phyloP scores from a whole-genome alignment of 345 rosid species.

The Leavenworthia alabamica region DNA sequence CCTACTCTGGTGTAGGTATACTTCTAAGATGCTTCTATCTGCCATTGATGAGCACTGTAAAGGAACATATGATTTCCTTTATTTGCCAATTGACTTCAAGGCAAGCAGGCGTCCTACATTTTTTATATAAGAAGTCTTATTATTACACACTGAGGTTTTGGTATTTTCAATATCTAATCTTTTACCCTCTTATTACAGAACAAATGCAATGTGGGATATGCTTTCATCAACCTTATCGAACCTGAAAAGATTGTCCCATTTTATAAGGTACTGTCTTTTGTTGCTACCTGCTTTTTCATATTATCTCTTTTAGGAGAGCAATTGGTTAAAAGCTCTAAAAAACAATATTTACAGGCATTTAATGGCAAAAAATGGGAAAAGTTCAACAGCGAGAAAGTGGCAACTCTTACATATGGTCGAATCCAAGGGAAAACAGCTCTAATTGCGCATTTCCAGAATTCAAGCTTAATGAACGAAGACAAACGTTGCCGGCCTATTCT shows the following conservation, averaged over 20 bases:
- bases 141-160: neutral
- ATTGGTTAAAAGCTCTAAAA: slow-evolving; percentile 6
- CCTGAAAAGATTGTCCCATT: slow-evolving; percentile 73
- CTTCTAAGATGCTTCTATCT: slow-evolving; percentile 77
- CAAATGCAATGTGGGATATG: slow-evolving; percentile 92
- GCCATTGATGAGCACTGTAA: slow-evolving; percentile 73
- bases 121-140: neutral
- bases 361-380: slow-evolving; percentile 92
- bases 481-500: slow-evolving; percentile 88
- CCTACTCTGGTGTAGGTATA: slow-evolving; percentile 41
- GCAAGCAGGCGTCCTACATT: slow-evolving; percentile 34
- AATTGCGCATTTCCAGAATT: slow-evolving; percentile 86
- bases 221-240: slow-evolving; percentile 78
- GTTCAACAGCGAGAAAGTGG: slow-evolving; percentile 87
- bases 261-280: slow-evolving; percentile 43
- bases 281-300: neutral
- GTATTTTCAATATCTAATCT: neutral
- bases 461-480: slow-evolving; percentile 92
- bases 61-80: slow-evolving; percentile 74
- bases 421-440: slow-evolving; percentile 87
- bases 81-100: slow-evolving; percentile 81
- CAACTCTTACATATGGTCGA: slow-evolving; percentile 78
- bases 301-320: neutral
- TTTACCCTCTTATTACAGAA: slow-evolving; percentile 41
- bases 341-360: slow-evolving; percentile 50